phyloP scores from a whole-genome alignment of 768 basidiomycete species.

The Saitozyma sp. region DNA sequence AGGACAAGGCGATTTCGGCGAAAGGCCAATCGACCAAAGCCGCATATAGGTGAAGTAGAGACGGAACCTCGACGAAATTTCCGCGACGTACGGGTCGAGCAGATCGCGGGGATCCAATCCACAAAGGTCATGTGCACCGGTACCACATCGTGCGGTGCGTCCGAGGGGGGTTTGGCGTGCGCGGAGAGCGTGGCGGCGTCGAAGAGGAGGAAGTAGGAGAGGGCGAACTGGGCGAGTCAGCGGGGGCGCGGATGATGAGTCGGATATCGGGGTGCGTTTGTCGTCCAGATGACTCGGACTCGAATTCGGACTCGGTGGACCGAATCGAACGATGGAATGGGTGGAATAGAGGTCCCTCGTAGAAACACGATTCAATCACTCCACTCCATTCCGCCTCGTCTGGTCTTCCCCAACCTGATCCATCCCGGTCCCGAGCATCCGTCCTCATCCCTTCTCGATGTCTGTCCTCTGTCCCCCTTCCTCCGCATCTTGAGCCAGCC shows the following conservation, averaged over 20 bases:
- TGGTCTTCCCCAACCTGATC: too few species aligned
- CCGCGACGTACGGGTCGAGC: conserved; percentile 63
- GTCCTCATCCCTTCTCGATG: neutral
- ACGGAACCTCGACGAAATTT: neutral
- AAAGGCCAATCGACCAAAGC: neutral
- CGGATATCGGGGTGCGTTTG: too few species aligned
- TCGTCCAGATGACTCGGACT: too few species aligned
- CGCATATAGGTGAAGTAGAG: too few species aligned
- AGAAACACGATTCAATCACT: too few species aligned
- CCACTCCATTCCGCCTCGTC: too few species aligned
- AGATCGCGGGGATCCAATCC: conserved; percentile 97
- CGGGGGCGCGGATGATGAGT: neutral
- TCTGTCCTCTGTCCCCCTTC: neutral
- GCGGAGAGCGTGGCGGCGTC: conserved; percentile 89
- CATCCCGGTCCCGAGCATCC: too few species aligned
- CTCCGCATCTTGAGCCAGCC: too few species aligned
- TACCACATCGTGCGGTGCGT: conserved; percentile 66
- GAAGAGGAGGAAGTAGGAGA: conserved; percentile 92
- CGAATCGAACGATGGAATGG: neutral
- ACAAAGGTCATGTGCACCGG: conserved; percentile 84
- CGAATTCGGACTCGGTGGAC: too few species aligned
- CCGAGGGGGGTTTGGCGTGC: conserved; percentile 74
- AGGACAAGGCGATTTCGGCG: conserved; percentile 1
- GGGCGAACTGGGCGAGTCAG: conserved; percentile 67
- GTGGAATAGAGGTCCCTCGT: neutral